phyloP scores from a whole-genome alignment of 768 basidiomycete species.

The Rossbeevera mucosa region DNA sequence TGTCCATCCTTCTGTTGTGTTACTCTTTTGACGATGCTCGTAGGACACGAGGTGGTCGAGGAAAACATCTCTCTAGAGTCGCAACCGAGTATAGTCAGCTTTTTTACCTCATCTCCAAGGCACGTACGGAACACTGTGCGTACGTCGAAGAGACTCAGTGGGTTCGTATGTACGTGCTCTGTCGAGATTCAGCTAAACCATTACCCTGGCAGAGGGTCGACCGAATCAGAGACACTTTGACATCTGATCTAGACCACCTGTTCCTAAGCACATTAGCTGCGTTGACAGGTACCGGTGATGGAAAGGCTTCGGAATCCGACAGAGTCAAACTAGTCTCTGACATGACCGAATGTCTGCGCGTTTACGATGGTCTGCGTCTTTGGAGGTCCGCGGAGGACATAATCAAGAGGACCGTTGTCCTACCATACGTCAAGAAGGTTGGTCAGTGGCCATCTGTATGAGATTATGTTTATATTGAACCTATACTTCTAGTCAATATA shows the following conservation, averaged over 20 bases:
- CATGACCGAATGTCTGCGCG: constrained; percentile 70
- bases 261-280: constrained; percentile 60
- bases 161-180: constrained; percentile 46
- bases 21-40: constrained; percentile 4
- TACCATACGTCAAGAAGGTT: constrained; percentile 75
- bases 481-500: constrained; percentile 60
- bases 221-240: constrained; percentile 78
- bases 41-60: constrained; percentile 59
- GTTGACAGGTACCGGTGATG: constrained; percentile 46
- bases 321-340: constrained; percentile 60
- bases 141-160: constrained; percentile 84
- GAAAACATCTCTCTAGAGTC: constrained; percentile 79
- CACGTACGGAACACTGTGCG: constrained; percentile 66
- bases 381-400: constrained; percentile 91
- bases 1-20: not conserved
- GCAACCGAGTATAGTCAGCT: constrained; percentile 91
- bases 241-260: constrained; percentile 79
- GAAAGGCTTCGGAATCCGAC: constrained; percentile 57
- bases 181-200: constrained; percentile 6
- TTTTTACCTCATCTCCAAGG: constrained; percentile 84
- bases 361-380: constrained; percentile 74
- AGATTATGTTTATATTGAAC: constrained; percentile 1
- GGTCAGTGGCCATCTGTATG: constrained; percentile 34
- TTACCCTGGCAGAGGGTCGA: constrained; percentile 63
- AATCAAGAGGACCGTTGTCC: constrained; percentile 64